Conservation (phyloP, 78 protist species). For the Trichosphaerium sp. region DNA sequence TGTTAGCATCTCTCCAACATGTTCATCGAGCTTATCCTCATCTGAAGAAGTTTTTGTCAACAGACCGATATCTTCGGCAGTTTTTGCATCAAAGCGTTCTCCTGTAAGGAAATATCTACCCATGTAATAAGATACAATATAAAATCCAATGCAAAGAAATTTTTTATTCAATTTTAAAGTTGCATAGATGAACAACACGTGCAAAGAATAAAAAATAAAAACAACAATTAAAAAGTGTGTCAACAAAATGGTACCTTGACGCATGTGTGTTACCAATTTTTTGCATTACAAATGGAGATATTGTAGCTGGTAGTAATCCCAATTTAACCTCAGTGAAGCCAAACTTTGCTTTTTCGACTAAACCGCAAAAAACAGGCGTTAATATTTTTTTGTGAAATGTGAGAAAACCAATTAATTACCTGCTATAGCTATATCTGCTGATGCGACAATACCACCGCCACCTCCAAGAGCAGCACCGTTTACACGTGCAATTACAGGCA, state of each 20-base stretch:
- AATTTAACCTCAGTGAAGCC: constrained; percentile 1
- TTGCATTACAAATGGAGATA: not conserved
- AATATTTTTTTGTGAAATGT: no score
- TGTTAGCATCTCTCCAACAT: not conserved
- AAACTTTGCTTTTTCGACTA: not conserved
- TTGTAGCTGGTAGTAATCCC: not conserved
- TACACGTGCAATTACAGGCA: constrained; percentile 2
- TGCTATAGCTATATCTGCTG: not conserved
- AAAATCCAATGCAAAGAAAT: no score
- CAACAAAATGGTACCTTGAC: not conserved
- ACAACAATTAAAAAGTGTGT: not conserved
- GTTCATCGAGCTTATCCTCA: not conserved
- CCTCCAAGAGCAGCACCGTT: constrained; percentile 5
- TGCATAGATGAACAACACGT: not conserved
- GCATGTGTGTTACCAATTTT: not conserved
- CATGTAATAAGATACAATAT: no score
- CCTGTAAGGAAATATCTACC: not conserved
- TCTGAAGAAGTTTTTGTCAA: not conserved
- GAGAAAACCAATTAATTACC: no score
- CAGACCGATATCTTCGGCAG: not conserved
- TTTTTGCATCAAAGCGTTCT: not conserved
- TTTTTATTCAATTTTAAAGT: not conserved
- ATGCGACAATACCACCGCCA: constrained; percentile 3
- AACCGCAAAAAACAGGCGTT: no score
- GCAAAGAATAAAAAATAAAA: not conserved